Percentiles rank a stretch among this genome's conserved stretches.
Conservation (phyloP, 495 filamentous ascomycete species). For the Penicillium maclennaniae region DNA sequence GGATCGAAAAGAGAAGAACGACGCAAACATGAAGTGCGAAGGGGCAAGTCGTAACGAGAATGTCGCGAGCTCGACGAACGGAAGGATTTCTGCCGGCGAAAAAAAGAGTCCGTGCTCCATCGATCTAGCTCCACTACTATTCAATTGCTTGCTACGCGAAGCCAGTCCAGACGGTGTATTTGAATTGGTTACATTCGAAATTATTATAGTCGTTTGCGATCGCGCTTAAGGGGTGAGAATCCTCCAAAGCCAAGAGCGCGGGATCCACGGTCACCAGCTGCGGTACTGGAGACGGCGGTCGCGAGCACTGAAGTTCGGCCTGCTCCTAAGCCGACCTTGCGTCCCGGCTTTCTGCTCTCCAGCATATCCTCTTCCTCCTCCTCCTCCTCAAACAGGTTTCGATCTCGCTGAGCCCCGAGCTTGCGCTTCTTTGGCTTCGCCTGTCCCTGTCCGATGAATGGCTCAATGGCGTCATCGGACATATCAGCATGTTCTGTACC, state of each 20-base stretch:
- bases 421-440: conserved; percentile 73
- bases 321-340: conserved; percentile 25
- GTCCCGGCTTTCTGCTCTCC: conserved; percentile 28
- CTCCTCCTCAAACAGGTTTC: conserved; percentile 74
- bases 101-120: conserved; percentile 2
- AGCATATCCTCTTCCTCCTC: conserved; percentile 48
- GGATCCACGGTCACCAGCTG: conserved; percentile 10
- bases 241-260: conserved; percentile 25
- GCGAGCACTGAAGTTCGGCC: conserved; percentile 17
- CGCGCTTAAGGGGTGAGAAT: conserved; percentile 82
- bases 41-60: not conserved
- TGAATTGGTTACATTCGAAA: not conserved
- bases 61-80: not conserved
- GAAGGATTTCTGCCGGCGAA: conserved; percentile 12
- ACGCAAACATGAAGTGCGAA: conserved; percentile 4
- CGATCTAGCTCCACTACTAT: not conserved
- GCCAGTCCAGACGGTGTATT: not conserved
- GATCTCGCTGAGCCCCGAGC: conserved; percentile 56
- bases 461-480: conserved; percentile 3
- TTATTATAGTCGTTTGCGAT: conserved; percentile 49
- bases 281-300: conserved; percentile 14
- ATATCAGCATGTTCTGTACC: conserved; percentile 1
- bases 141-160: not conserved
- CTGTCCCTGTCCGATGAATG: conserved; percentile 33
- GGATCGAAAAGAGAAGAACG: conserved; percentile 1